Evolutionary conservation across 352 stramenopile species (phyloP), one percentile per base, ranked within the genome.

Genomic region (Thalassiosira mediterranea): DNA sequence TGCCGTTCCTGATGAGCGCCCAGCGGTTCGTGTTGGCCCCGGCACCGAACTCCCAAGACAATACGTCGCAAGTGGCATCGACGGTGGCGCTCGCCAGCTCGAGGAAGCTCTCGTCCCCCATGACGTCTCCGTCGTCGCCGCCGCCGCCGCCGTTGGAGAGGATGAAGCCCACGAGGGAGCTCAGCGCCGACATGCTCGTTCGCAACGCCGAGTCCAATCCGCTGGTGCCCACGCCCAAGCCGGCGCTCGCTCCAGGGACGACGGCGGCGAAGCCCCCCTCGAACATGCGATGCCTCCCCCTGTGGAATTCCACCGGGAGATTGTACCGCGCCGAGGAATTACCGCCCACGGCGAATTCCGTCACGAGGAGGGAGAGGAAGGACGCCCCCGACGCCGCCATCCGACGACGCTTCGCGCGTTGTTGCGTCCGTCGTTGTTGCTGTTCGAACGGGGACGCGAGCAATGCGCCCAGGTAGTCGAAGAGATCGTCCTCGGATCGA

Each of bases 21-120:
- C 68, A 44, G 69, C 80, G 71, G 65, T 69, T 86, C 32, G 44
- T 65, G 13, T 49, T 40, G 8, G 76, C 66, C 31, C 73, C 57
- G 4, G 69, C 62, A 28, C 84, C 79, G 61, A 90, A 92, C 72
- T 92, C 87, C 87, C 87, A 92, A 5, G 49, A 71, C 25, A 92
- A 65, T 11, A 88, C 69, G 65, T 89, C 81, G 28, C 74, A 79
- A 5, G 79, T 85, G 1, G 84, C 47, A 29, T 83, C 68, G 19
- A 89, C 59, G 3, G 71, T 58, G 15, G 37, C 46, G 7, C 63
- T 61, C 44, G 57, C 58, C 56, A 81, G 25, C 48, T 81, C 57
- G 1, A 75, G 37, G 28, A 75, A 51, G 10, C 52, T 62, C 48
- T 47, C 61, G 29, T 73, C 56, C 15, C n/a, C 8, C 1, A 46